Conservation (phyloP, 176 grass and related monocot genomes). For the Zea luxurians region DNA sequence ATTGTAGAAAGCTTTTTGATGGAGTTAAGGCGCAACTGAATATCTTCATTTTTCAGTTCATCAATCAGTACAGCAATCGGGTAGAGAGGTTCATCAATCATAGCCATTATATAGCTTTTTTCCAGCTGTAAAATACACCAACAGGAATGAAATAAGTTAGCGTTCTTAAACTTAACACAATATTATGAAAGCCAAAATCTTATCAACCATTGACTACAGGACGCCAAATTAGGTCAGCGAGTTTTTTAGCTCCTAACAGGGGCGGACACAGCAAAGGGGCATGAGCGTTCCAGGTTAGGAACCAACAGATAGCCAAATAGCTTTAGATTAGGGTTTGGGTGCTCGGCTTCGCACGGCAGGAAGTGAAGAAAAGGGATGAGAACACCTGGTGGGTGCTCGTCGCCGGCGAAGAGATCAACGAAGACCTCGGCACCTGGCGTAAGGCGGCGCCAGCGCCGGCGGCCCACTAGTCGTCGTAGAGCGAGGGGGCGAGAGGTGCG, state of each 20-base stretch:
- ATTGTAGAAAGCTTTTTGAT: slow-evolving; percentile 90
- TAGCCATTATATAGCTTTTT: slow-evolving; percentile 53
- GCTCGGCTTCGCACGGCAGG: background rate
- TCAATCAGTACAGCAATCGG: slow-evolving; percentile 92
- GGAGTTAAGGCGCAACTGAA: slow-evolving; percentile 88
- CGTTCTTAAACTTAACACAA: background rate
- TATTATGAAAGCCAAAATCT: background rate
- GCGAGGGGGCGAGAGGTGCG: background rate
- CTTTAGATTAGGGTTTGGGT: background rate
- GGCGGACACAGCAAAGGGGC: background rate
- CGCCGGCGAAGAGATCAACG: background rate
- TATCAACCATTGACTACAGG: background rate
- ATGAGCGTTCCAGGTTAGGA: background rate
- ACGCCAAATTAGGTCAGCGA: background rate
- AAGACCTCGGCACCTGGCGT: slow-evolving; percentile 2
- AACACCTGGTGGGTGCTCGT: background rate
- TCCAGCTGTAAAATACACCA: background rate
- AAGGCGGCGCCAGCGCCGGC: background rate
- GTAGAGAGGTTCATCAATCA: slow-evolving; percentile 81
- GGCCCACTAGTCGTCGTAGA: background rate
- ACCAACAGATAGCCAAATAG: background rate
- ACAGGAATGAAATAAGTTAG: background rate
- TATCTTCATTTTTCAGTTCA: slow-evolving; percentile 96
- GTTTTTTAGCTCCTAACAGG: background rate
- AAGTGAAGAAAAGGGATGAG: background rate